These are phyloP conservation scores for Curvularia sp. DNA, from an alignment of 2,329 filamentous ascomycete species.

Conservation along the genomic window DNA sequence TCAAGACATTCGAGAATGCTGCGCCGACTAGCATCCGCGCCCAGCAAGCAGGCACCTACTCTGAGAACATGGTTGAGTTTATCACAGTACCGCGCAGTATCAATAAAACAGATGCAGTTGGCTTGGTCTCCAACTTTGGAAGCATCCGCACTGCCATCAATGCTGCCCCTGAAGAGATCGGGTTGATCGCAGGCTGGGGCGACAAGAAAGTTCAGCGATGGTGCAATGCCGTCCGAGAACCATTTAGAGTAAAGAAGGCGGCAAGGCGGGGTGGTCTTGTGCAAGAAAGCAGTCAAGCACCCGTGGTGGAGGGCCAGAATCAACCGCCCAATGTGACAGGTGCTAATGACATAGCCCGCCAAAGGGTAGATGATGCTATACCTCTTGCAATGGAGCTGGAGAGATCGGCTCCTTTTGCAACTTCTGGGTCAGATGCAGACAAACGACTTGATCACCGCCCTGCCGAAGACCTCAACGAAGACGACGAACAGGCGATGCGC, in stretches of 20 bases:
- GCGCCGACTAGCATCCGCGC: constrained; percentile 82
- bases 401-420: constrained; percentile 26
- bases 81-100: constrained; percentile 87
- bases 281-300: constrained; percentile 41
- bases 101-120: constrained; percentile 93
- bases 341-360: constrained; percentile 31
- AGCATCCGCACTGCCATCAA: constrained; percentile 87
- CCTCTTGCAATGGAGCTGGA: constrained; percentile 38
- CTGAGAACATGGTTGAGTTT: constrained; percentile 88
- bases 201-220: constrained; percentile 92
- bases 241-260: constrained; percentile 78
- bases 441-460: constrained; percentile 44
- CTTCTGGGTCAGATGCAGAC: constrained; percentile 45
- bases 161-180: constrained; percentile 83
- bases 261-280: constrained; percentile 61
- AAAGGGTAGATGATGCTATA: constrained; percentile 41
- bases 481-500: constrained; percentile 58
- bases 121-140: constrained; percentile 89
- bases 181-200: constrained; percentile 88
- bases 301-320: constrained; percentile 33
- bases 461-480: constrained; percentile 47
- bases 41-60: constrained; percentile 81
- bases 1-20: constrained; percentile 92
- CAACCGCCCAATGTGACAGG: constrained; percentile 21
- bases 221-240: constrained; percentile 81